Conservation (phyloP, 2,329 filamentous ascomycete species). For the Trichoderma aggressivum region DNA sequence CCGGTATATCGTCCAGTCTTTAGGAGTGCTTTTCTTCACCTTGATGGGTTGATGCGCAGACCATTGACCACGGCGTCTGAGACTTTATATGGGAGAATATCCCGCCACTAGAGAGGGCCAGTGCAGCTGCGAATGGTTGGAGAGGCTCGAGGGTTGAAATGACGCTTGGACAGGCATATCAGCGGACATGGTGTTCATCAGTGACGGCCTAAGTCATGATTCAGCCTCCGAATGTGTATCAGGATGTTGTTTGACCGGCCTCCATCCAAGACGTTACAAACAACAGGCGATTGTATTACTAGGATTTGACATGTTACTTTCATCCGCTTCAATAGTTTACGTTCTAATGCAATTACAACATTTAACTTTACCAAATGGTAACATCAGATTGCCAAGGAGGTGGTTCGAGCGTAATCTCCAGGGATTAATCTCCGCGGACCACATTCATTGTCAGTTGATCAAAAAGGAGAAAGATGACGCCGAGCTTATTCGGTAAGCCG, state of each 20-base stretch:
- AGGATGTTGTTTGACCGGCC: not conserved
- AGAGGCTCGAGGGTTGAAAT: not conserved
- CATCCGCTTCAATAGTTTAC: not conserved
- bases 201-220: accelerated
- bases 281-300: not conserved
- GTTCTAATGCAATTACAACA: not conserved
- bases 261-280: not conserved
- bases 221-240: not conserved
- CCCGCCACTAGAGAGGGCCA: not conserved
- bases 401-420: not conserved
- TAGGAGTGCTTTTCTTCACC: not conserved
- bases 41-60: accelerated
- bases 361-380: not conserved
- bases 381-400: not conserved
- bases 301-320: not conserved
- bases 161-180: not conserved
- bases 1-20: not conserved
- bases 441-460: not conserved
- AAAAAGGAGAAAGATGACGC: not conserved
- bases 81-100: not conserved
- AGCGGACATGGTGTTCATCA: not conserved
- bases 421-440: not conserved
- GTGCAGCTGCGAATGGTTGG: not conserved
- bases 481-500: not conserved
- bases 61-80: not conserved